These are phyloP conservation scores for Suillus subalutaceus DNA, from an alignment of 768 basidiomycete genomes.

Conservation along the genomic window DNA sequence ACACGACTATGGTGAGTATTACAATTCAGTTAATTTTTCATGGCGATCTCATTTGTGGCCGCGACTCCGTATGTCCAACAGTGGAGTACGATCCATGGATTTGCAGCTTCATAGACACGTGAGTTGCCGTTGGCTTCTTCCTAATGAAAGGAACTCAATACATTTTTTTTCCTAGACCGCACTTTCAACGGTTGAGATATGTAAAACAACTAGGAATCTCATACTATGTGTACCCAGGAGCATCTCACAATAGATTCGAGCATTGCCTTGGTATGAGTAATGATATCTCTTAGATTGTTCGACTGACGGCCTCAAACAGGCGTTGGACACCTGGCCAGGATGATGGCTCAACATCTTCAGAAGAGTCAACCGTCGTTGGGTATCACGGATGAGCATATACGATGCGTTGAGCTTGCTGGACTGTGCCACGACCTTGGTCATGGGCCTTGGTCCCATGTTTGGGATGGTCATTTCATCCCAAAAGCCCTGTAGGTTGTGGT, in stretches of 20 bases:
- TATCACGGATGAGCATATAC: constrained; percentile 72
- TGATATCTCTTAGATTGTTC: neutral
- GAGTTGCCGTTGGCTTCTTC: constrained; percentile 14
- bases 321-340: constrained; percentile 71
- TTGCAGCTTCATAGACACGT: constrained; percentile 72
- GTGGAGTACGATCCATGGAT: constrained; percentile 38
- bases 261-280: constrained; percentile 69
- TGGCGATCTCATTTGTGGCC: neutral
- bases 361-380: constrained; percentile 59
- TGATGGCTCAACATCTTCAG: constrained; percentile 61
- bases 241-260: constrained; percentile 82
- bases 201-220: constrained; percentile 84
- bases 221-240: constrained; percentile 76
- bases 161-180: constrained; percentile 44
- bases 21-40: neutral
- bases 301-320: constrained; percentile 43
- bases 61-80: constrained; percentile 6
- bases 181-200: constrained; percentile 76
- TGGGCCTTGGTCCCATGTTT: constrained; percentile 86
- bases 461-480: constrained; percentile 77
- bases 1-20: constrained; percentile 43
- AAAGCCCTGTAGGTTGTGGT: constrained; percentile 52
- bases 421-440: constrained; percentile 87
- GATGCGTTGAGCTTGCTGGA: constrained; percentile 79
- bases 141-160: neutral